phyloP scores from a whole-genome alignment of 805 yeast genomes.

The Kazachstania africana region DNA sequence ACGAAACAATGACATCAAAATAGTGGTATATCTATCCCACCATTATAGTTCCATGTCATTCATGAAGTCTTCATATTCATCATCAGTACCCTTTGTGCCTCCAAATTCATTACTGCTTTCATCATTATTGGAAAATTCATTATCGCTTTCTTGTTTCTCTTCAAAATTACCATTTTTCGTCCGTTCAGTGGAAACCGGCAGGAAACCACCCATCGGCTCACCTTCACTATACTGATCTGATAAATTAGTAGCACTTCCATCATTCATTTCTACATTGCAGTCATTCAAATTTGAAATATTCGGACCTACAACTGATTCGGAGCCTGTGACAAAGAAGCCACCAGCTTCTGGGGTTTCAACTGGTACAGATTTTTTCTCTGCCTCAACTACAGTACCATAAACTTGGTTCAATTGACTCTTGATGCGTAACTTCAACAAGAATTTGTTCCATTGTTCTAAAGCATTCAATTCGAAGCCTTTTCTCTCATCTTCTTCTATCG shows the following conservation, averaged over 20 bases:
- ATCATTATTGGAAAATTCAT: slow-evolving; percentile 1
- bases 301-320: too few relatives aligned
- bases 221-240: slow-evolving; percentile 1
- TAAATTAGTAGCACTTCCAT: neutral
- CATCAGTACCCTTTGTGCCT: neutral
- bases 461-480: slow-evolving; percentile 37
- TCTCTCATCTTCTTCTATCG: slow-evolving; percentile 28
- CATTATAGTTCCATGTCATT: too few relatives aligned
- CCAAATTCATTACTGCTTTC: slow-evolving; percentile 1
- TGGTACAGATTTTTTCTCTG: slow-evolving; percentile 4
- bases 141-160: neutral
- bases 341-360: too few relatives aligned
- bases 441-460: slow-evolving; percentile 26
- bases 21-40: too few relatives aligned
- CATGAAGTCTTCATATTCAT: slow-evolving; percentile 23
- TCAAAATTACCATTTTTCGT: neutral
- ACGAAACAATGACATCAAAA: too few relatives aligned
- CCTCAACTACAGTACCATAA: slow-evolving; percentile 30
- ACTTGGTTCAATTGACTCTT: slow-evolving; percentile 30
- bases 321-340: too few relatives aligned
- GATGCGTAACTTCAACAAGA: slow-evolving; percentile 26
- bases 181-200: slow-evolving; percentile 1
- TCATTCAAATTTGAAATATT: too few relatives aligned
- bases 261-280: too few relatives aligned
- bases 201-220: slow-evolving; percentile 2